Evolutionary conservation across 495 filamentous ascomycete species (phyloP).

Genomic region (Monascus purpureus): DNA sequence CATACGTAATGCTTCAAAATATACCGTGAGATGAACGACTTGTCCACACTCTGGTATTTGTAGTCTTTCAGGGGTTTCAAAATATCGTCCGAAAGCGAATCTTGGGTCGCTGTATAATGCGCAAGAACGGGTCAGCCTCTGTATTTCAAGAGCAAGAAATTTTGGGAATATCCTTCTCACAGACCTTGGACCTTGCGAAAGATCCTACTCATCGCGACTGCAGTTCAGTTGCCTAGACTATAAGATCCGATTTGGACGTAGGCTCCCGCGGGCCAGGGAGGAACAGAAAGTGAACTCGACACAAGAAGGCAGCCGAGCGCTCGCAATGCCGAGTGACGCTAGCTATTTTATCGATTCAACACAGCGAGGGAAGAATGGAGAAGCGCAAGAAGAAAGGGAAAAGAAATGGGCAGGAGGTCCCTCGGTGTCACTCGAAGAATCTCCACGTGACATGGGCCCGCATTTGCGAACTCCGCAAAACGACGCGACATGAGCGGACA

Average conservation of each 20-base stretch:
- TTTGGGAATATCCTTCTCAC: slow-evolving; percentile 2
- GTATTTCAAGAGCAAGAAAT: slow-evolving; percentile 1
- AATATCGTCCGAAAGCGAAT: slow-evolving; percentile 54
- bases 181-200: slow-evolving; percentile 31
- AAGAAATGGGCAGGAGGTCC: too few relatives aligned
- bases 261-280: neutral
- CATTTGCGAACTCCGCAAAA: neutral
- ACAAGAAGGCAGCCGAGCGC: too few relatives aligned
- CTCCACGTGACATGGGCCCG: too few relatives aligned
- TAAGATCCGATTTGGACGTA: neutral
- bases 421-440: too few relatives aligned
- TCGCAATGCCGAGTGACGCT: too few relatives aligned
- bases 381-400: neutral
- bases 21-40: slow-evolving; percentile 86
- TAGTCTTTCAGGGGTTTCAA: slow-evolving; percentile 80
- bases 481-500: neutral
- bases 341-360: too few relatives aligned
- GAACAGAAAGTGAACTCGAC: too few relatives aligned
- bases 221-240: slow-evolving; percentile 1
- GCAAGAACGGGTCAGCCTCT: slow-evolving; percentile 9
- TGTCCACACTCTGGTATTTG: slow-evolving; percentile 95
- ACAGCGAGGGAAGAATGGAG: too few relatives aligned
- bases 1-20: slow-evolving; percentile 90
- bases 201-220: slow-evolving; percentile 21
- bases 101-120: slow-evolving; percentile 30